Evolutionary conservation across 352 stramenopile genomes (phyloP).

Genomic region (Pythium myriotylum): DNA sequence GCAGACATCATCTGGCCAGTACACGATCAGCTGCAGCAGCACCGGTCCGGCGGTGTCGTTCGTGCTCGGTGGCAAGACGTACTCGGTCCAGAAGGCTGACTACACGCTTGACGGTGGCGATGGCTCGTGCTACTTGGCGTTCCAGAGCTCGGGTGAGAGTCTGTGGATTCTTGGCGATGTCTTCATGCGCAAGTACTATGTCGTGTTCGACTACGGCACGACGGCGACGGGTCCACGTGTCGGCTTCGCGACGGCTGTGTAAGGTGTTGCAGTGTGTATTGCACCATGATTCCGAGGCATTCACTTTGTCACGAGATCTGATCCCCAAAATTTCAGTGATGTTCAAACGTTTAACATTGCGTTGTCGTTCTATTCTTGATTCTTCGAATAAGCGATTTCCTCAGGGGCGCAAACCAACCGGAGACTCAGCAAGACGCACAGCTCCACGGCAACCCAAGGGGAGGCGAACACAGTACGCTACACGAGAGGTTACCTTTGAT

Average conservation of each 20-base stretch:
- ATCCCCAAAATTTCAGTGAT: too few relatives aligned
- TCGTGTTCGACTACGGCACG: constrained; percentile 91
- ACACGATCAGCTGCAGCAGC: constrained; percentile 92
- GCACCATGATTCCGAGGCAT: too few relatives aligned
- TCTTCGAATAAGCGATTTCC: too few relatives aligned
- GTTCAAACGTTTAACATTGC: too few relatives aligned
- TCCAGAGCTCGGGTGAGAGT: constrained; percentile 94
- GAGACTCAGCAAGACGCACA: too few relatives aligned
- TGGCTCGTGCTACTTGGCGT: constrained; percentile 92
- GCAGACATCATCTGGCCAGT: constrained; percentile 70
- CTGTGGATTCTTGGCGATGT: constrained; percentile 93
- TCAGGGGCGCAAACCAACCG: too few relatives aligned
- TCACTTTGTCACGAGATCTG: too few relatives aligned
- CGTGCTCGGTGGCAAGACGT: constrained; percentile 89
- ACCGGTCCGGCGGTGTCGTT: constrained; percentile 92
- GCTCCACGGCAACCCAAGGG: too few relatives aligned
- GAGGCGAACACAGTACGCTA: too few relatives aligned
- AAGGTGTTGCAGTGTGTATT: too few relatives aligned
- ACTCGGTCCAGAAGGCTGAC: constrained; percentile 90
- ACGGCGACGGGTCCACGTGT: constrained; percentile 70
- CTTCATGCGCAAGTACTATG: constrained; percentile 97
- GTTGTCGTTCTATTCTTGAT: too few relatives aligned
- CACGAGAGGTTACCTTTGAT: too few relatives aligned
- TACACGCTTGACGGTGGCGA: constrained; percentile 91
- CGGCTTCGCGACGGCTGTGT: constrained; percentile 80